A percentile compares a stretch with the other conserved stretches of the same genome.
Evolutionary conservation across 257 asterid genomes (phyloP).

Genomic region (Salvia splendens): DNA sequence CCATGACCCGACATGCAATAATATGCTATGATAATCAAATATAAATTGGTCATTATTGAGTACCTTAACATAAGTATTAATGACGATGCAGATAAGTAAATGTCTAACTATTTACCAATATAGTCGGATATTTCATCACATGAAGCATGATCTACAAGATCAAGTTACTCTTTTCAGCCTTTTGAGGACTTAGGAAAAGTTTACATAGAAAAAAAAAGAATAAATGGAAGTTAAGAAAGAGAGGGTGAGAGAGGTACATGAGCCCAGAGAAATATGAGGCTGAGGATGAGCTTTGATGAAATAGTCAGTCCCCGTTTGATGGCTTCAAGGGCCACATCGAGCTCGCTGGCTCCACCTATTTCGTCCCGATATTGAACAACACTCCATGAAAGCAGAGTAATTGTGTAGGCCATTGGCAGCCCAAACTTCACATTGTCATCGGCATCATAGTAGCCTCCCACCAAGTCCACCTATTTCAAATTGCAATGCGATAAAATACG

Average conservation of each 20-base stretch:
- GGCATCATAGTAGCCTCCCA: constrained; percentile 94
- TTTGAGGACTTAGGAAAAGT: not conserved
- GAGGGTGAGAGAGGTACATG: constrained; percentile 38
- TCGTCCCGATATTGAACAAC: constrained; percentile 49
- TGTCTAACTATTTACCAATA: not conserved
- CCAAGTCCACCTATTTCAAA: constrained; percentile 76
- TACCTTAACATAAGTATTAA: not conserved
- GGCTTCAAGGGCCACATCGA: constrained; percentile 57
- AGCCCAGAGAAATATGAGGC: constrained; percentile 60
- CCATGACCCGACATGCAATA: too few species aligned
- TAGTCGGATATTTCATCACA: not conserved
- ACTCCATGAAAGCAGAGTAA: constrained; percentile 82
- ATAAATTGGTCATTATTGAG: not conserved
- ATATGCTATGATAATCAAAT: not conserved
- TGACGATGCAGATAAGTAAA: not conserved
- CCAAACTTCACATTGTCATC: constrained; percentile 92
- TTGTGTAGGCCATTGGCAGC: constrained; percentile 86
- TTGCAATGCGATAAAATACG: not conserved
- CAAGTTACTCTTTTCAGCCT: not conserved
- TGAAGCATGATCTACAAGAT: not conserved
- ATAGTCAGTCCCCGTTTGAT: constrained; percentile 83
- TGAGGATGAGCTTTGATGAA: constrained; percentile 74
- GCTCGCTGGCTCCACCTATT: constrained; percentile 50
- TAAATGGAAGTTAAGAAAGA: not conserved
- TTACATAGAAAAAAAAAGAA: not conserved